Conservation (phyloP, 1,284 basidiomycete genomes). For the Boletus mariae region DNA sequence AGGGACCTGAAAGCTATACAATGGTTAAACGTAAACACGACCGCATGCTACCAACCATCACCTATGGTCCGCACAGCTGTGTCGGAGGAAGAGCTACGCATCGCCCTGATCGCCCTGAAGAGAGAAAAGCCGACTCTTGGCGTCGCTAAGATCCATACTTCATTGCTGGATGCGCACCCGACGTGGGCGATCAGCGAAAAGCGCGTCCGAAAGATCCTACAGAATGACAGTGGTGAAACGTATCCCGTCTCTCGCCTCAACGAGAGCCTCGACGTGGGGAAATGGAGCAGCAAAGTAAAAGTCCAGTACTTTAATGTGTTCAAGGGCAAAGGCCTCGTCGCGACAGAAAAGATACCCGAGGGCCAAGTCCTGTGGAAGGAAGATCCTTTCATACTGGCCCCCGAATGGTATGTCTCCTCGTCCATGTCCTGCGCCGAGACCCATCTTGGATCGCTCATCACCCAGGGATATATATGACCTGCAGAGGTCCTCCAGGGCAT, state of each 20-base stretch:
- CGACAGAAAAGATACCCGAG: constrained; percentile 58
- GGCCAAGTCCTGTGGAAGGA: constrained; percentile 84
- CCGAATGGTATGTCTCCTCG: constrained; percentile 55
- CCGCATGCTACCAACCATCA: too few species aligned
- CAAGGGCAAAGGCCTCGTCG: constrained; percentile 84
- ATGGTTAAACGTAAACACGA: too few species aligned
- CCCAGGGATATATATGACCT: constrained; percentile 69
- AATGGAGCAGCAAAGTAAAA: constrained; percentile 62
- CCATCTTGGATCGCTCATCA: constrained; percentile 1
- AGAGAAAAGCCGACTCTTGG: constrained; percentile 61
- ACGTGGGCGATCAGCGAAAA: constrained; percentile 81
- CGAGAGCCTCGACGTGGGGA: constrained; percentile 55
- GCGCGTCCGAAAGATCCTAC: constrained; percentile 67
- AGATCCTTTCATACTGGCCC: constrained; percentile 67
- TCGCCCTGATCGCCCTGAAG: constrained; percentile 40
- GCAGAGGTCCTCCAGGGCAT: constrained; percentile 53
- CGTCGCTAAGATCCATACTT: constrained; percentile 64
- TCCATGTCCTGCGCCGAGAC: background rate
- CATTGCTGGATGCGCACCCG: constrained; percentile 56
- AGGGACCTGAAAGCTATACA: too few species aligned
- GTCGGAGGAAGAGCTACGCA: constrained; percentile 44
- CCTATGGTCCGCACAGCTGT: constrained; percentile 10
- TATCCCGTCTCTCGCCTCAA: constrained; percentile 69
- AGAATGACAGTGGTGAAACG: constrained; percentile 37
- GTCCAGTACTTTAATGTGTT: constrained; percentile 66